Evolutionary conservation across 352 stramenopile species (phyloP).

Genomic region (Pythium insidiosum): DNA sequence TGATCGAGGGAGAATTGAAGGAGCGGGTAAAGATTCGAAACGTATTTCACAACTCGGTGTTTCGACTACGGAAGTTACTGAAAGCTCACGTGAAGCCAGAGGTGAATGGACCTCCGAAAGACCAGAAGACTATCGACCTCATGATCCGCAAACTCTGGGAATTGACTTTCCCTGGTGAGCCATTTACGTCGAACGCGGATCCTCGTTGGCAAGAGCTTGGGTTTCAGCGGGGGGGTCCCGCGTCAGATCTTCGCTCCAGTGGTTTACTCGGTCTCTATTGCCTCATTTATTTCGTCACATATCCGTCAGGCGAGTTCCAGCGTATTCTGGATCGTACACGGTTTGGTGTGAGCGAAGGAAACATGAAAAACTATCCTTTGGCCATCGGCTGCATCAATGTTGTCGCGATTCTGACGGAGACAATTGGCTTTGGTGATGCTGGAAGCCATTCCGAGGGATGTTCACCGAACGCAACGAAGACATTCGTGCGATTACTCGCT

Average conservation of each 20-base stretch:
- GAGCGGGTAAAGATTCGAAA: constrained; percentile 66
- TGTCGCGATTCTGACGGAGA: constrained; percentile 60
- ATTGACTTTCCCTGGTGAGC: constrained; percentile 47
- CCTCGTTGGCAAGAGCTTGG: constrained; percentile 75
- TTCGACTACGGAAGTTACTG: constrained; percentile 60
- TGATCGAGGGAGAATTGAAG: constrained; percentile 74
- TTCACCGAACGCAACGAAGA: constrained; percentile 63
- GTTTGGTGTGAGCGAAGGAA: constrained; percentile 76
- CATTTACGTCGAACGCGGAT: constrained; percentile 67
- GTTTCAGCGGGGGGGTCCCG: constrained; percentile 73
- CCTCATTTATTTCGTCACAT: constrained; percentile 76
- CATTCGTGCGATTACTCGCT: constrained; percentile 62
- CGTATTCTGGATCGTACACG: constrained; percentile 67
- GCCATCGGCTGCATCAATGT: constrained; percentile 86
- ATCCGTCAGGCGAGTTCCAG: constrained; percentile 51
- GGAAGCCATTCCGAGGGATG: constrained; percentile 70
- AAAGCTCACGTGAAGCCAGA: constrained; percentile 78
- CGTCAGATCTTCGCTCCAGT: constrained; percentile 75
- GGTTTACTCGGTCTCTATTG: constrained; percentile 80
- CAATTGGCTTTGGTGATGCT: constrained; percentile 66
- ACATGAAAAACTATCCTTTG: constrained; percentile 87
- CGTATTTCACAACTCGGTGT: constrained; percentile 55
- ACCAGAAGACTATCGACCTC: constrained; percentile 67
- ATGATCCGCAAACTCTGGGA: constrained; percentile 74
- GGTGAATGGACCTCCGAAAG: constrained; percentile 48